Conservation (phyloP, 2,329 filamentous ascomycete species). For the Beauveria varroae region DNA sequence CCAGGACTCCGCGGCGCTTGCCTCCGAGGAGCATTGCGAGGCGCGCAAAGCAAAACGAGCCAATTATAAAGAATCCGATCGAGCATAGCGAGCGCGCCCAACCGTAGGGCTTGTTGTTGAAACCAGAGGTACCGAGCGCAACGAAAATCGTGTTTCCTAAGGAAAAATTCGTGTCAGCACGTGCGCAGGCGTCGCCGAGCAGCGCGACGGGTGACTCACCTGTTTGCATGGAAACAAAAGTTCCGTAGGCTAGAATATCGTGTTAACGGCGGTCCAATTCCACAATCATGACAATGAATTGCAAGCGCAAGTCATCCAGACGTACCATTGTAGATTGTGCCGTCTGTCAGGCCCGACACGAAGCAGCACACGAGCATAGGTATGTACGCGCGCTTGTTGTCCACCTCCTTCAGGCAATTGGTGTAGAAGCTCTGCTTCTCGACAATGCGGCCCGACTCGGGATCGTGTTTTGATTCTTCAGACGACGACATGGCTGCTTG, state of each 20-base stretch:
- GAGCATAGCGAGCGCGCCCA: slow-evolving; percentile 44
- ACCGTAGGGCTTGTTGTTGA: slow-evolving; percentile 40
- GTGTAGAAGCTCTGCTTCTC: slow-evolving; percentile 9
- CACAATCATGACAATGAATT: background rate
- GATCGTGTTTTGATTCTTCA: slow-evolving; percentile 11
- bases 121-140: slow-evolving; percentile 47
- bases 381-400: slow-evolving; percentile 21
- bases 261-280: background rate
- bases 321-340: slow-evolving; percentile 29
- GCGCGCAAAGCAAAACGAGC: slow-evolving; percentile 38
- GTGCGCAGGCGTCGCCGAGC: background rate
- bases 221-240: slow-evolving; percentile 35
- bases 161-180: background rate
- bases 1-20: slow-evolving; percentile 34
- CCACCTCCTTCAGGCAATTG: slow-evolving; percentile 13
- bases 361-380: slow-evolving; percentile 33
- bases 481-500: slow-evolving; percentile 9
- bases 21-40: slow-evolving; percentile 25
- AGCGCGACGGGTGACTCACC: slow-evolving; percentile 12
- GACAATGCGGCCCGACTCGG: slow-evolving; percentile 13
- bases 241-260: slow-evolving; percentile 20
- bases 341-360: slow-evolving; percentile 33
- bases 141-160: slow-evolving; percentile 56
- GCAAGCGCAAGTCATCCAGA: background rate
- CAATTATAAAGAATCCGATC: slow-evolving; percentile 44